A percentile compares a stretch with the other conserved stretches of the same genome.
Evolutionary conservation across 2,329 filamentous ascomycete genomes (phyloP).

Genomic region (Colletotrichum ledebouriae): DNA sequence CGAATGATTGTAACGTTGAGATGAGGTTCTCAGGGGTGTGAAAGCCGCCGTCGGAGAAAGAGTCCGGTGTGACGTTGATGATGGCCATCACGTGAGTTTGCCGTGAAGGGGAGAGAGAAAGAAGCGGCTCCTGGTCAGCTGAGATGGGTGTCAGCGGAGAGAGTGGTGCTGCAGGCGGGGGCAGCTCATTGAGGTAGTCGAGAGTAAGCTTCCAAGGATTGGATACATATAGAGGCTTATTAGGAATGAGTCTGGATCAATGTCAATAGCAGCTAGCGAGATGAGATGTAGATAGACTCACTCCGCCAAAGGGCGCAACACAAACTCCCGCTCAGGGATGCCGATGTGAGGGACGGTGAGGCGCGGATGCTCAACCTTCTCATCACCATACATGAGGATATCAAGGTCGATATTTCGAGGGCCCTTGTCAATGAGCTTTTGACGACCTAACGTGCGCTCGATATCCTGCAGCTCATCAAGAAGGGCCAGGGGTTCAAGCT

Average conservation of each 20-base stretch:
- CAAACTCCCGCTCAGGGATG: conserved; percentile 93
- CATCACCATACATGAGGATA: conserved; percentile 84
- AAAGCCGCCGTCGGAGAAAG: conserved; percentile 90
- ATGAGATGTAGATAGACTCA: conserved; percentile 54
- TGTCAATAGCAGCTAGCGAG: conserved; percentile 12
- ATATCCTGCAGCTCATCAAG: conserved; percentile 87
- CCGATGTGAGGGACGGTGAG: conserved; percentile 87
- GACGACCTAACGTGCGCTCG: conserved; percentile 82
- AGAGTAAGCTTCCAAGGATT: conserved; percentile 72
- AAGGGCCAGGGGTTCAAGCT: conserved; percentile 79
- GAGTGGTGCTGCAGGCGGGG: conserved; percentile 61
- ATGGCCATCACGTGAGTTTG: conserved; percentile 91
- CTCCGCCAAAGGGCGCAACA: conserved; percentile 88
- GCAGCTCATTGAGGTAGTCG: conserved; percentile 72
- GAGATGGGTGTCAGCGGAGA: conserved; percentile 72
- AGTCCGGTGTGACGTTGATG: conserved; percentile 94
- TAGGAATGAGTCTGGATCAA: conserved; percentile 65
- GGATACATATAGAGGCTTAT: conserved; percentile 63
- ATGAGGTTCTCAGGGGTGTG: conserved; percentile 69
- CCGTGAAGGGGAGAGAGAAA: conserved; percentile 68
- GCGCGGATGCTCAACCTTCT: conserved; percentile 75
- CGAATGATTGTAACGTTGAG: conserved; percentile 71
- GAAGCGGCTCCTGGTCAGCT: conserved; percentile 60
- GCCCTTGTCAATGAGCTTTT: conserved; percentile 91
- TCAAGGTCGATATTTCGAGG: conserved; percentile 96